These are phyloP conservation scores for Diplodia mutila DNA, from an alignment of 2,329 filamentous ascomycete species.

Conservation along the genomic window DNA sequence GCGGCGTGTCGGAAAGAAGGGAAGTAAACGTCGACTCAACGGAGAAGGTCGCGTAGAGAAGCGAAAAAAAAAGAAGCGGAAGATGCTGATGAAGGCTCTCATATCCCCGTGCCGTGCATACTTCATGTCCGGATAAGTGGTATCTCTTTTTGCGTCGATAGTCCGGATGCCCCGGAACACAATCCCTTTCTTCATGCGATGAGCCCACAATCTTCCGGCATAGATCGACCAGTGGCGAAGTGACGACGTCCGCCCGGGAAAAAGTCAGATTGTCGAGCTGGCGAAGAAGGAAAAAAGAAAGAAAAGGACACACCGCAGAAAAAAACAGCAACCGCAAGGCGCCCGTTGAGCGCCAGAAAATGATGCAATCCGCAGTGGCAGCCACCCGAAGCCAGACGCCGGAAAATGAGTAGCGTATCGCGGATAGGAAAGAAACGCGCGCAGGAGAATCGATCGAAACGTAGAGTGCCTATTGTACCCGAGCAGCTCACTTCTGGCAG, in stretches of 20 bases:
- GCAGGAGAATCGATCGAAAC: conserved; percentile 3
- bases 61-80: conserved; percentile 10
- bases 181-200: conserved; percentile 20
- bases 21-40: conserved; percentile 8
- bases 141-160: conserved; percentile 24
- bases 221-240: conserved; percentile 12
- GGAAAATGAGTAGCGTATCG: not conserved
- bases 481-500: conserved; percentile 38
- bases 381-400: conserved; percentile 15
- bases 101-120: conserved; percentile 21
- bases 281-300: conserved; percentile 16
- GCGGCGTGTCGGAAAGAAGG: conserved; percentile 8
- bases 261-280: conserved; percentile 17
- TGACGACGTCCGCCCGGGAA: conserved; percentile 18
- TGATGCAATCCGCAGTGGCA: conserved; percentile 12
- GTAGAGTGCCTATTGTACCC: conserved; percentile 11
- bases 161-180: conserved; percentile 17
- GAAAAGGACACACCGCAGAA: conserved; percentile 8
- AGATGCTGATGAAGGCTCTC: conserved; percentile 22
- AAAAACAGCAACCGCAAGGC: conserved; percentile 14
- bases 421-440: conserved; percentile 4
- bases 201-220: conserved; percentile 16
- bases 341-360: conserved; percentile 14
- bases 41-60: conserved; percentile 3
- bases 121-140: conserved; percentile 24